Evolutionary conservation across 225 moss, liverwort and hornwort genomes (phyloP), one percentile per base, ranked within the genome.

Genomic region (Marchantia paleacea): DNA sequence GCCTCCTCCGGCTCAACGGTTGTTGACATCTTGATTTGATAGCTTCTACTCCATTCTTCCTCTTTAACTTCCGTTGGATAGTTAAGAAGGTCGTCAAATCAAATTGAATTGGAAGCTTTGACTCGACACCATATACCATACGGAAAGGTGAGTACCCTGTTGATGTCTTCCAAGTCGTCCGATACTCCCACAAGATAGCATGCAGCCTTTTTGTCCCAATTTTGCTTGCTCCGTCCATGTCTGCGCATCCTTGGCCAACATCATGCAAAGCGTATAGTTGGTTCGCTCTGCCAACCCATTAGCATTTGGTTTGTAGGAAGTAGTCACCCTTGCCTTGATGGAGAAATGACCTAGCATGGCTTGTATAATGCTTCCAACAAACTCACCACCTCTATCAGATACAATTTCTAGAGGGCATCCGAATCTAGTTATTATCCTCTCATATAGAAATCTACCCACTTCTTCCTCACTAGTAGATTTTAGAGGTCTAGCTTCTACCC

Each of bases 261-360:
- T 74, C 73, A 16, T 74, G 11, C 52, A 74, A 0, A 74, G 2
- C 0, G 50, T 51, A 2, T 49, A 12, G 26, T 74, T 55, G 26
- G 75, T 58, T 3, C 58, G 0, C 57, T 60, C 57, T 30, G 58
- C 28, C 28, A 76, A 58, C 6, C 57, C 57, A 39, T 75, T 75
- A 25, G 75, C 54, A 4, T 75, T 75, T 11, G 75, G 75, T 28
- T 75, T 75, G 20, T 75, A 75, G 54, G 75, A 54, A 10, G 75
- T 75, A 26, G 75, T 60, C 20, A 28, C 29, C 4, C 75, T 7
- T 3, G 55, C 55, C 30, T 55, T 57, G 54, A 75, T 75, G 16
- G 54, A 26, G 55, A 53, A 75, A 10, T 25, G 11, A 5, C 28
- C 13, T 1, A 54, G 24, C 54, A 75, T 28, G 9, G 26, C 24